Conservation (phyloP, 805 yeast genomes). For the Wickerhamiella nectarea region DNA sequence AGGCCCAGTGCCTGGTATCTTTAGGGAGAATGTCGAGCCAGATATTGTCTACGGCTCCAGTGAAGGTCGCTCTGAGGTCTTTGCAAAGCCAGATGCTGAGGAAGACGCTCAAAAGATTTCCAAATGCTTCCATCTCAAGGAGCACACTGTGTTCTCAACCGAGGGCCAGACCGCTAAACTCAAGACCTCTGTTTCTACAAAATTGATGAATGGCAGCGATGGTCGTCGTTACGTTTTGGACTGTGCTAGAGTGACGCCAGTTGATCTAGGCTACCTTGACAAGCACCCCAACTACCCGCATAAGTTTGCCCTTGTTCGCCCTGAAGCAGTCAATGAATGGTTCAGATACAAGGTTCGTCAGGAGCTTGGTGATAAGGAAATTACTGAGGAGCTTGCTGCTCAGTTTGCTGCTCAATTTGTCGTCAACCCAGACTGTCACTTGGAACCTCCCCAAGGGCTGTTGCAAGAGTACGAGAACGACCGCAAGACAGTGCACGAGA, state of each 20-base stretch:
- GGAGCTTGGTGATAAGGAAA: constrained; percentile 24
- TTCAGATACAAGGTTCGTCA: constrained; percentile 55
- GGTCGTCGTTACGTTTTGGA: constrained; percentile 76
- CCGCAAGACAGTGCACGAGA: constrained; percentile 49
- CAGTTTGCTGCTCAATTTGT: constrained; percentile 41
- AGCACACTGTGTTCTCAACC: constrained; percentile 43
- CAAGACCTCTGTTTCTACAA: constrained; percentile 53
- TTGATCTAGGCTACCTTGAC: constrained; percentile 67
- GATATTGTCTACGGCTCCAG: constrained; percentile 64
- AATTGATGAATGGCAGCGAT: constrained; percentile 78
- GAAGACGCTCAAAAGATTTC: constrained; percentile 47
- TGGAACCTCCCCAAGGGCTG: constrained; percentile 28
- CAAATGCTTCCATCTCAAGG: constrained; percentile 63
- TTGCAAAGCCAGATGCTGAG: constrained; percentile 40
- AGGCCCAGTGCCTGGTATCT: constrained; percentile 90
- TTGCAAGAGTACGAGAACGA: constrained; percentile 34
- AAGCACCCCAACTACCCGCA: constrained; percentile 54
- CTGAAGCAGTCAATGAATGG: constrained; percentile 87
- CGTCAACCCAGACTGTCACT: constrained; percentile 70
- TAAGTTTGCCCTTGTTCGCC: constrained; percentile 60
- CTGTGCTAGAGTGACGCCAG: constrained; percentile 68
- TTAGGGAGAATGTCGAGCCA: constrained; percentile 33
- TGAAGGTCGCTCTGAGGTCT: constrained; percentile 41
- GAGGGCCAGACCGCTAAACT: constrained; percentile 36
- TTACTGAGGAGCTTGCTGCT: constrained; percentile 24